A percentile compares a stretch with the other conserved stretches of the same genome.
Conservation (phyloP, 2,329 filamentous ascomycete species). For the Dendryphion nanum region DNA sequence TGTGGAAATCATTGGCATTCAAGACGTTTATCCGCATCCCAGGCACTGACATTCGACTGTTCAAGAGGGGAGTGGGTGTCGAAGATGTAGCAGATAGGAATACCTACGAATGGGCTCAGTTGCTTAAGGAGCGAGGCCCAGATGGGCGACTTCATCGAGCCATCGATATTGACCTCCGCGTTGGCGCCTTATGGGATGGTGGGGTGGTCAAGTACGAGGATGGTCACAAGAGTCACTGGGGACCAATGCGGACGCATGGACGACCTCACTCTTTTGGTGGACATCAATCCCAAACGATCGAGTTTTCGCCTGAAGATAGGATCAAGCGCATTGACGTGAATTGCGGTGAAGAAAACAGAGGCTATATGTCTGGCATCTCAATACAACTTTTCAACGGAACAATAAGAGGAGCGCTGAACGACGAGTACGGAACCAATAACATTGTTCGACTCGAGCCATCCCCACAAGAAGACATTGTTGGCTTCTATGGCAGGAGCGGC, state of each 20-base stretch:
- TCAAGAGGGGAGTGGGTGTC: conserved; percentile 37
- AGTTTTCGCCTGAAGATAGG: conserved; percentile 23
- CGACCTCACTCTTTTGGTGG: conserved; percentile 33
- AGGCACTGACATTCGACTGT: too few species aligned
- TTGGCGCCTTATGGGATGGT: conserved; percentile 47
- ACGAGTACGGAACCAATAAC: conserved; percentile 3
- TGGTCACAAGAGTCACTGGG: conserved; percentile 45
- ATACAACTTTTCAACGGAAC: conserved; percentile 32
- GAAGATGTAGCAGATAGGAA: conserved; percentile 2
- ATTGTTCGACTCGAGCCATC: conserved; percentile 29
- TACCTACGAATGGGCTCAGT: conserved; percentile 18
- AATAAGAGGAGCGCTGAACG: conserved; percentile 29
- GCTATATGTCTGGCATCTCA: conserved; percentile 25
- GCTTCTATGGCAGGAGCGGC: conserved; percentile 46
- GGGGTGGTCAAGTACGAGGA: conserved; percentile 48
- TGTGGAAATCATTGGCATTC: too few species aligned
- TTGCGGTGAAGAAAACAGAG: conserved; percentile 2
- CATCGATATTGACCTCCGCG: conserved; percentile 45
- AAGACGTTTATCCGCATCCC: too few species aligned
- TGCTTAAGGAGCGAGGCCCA: conserved; percentile 14
- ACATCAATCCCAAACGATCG: conserved; percentile 26
- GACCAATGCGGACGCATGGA: conserved; percentile 22
- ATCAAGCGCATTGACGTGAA: conserved; percentile 35
- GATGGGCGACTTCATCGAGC: conserved; percentile 40
- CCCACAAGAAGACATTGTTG: conserved; percentile 43